A percentile compares a stretch with the other conserved stretches of the same genome.
These are phyloP conservation scores for Linum trigynum DNA, from an alignment of 345 rosid genomes.

Conservation along the genomic window DNA sequence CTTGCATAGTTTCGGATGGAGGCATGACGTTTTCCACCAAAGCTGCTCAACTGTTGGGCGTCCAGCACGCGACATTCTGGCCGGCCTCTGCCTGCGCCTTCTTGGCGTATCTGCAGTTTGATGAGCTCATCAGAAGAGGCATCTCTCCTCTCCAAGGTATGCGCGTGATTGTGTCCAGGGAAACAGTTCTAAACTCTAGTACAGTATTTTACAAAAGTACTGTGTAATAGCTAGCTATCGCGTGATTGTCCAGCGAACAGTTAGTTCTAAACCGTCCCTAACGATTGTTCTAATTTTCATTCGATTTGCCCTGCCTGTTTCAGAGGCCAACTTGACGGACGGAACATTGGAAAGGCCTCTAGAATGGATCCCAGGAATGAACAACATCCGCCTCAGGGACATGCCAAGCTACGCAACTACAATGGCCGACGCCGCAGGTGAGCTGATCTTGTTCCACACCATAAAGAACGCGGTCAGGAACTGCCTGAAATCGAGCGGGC, in stretches of 20 bases:
- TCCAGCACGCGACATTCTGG: conserved; percentile 24
- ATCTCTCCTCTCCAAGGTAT: conserved; percentile 30
- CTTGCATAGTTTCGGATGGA: conserved; percentile 26
- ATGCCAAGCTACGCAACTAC: not conserved
- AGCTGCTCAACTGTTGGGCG: conserved; percentile 23
- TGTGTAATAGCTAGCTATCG: no score
- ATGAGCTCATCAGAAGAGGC: conserved; percentile 25
- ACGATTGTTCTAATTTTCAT: no score
- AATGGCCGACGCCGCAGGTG: not conserved
- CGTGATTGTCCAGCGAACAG: no score
- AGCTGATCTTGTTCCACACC: no score
- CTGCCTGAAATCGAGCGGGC: conserved; percentile 6
- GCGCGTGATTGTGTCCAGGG: no score
- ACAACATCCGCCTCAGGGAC: conserved; percentile 4
- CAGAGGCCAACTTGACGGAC: conserved; percentile 25
- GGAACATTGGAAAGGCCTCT: conserved; percentile 23
- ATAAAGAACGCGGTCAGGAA: not conserved
- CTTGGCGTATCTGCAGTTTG: conserved; percentile 25
- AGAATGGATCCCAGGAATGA: conserved; percentile 38
- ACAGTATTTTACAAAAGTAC: no score
- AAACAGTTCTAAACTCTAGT: not conserved
- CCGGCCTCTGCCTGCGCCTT: conserved; percentile 26
- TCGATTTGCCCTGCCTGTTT: not conserved
- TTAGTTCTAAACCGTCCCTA: no score
- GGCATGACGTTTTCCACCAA: conserved; percentile 15